These are phyloP conservation scores for Cyclocybe aegerita DNA, from an alignment of 768 basidiomycete genomes.

Conservation along the genomic window DNA sequence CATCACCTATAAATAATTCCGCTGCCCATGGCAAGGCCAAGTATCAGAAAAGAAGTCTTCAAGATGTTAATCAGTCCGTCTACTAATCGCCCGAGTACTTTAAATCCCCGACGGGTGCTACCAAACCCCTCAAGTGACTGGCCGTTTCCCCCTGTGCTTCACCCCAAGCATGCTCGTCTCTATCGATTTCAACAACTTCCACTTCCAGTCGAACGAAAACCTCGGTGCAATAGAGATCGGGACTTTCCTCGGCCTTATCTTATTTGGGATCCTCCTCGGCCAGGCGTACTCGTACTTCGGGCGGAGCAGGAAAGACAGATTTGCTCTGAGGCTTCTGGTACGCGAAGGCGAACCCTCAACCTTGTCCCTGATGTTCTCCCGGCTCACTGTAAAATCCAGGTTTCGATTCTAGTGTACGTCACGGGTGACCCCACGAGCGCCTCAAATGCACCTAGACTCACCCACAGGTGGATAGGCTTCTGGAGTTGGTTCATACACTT, in stretches of 20 bases:
- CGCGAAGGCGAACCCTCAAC: background rate
- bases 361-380: no score
- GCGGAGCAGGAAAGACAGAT: slow-evolving; percentile 1
- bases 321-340: slow-evolving; percentile 7
- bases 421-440: no score
- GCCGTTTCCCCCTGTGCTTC: no score
- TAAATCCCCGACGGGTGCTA: no score
- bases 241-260: slow-evolving; percentile 10
- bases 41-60: no score
- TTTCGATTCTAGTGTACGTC: slow-evolving; percentile 7
- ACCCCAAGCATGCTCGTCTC: background rate
- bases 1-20: no score
- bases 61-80: no score
- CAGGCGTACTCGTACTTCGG: slow-evolving; percentile 10
- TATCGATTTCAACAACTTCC: slow-evolving; percentile 3
- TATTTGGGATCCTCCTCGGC: slow-evolving; percentile 6
- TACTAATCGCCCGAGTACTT: no score
- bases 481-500: slow-evolving; percentile 13
- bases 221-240: slow-evolving; percentile 11
- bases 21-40: no score
- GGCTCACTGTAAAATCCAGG: background rate
- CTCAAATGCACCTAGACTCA: background rate
- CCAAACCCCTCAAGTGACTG: no score
- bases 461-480: slow-evolving; percentile 12
- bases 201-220: slow-evolving; percentile 3